Conservation (phyloP, 2,329 filamentous ascomycete species). For the Ambrosiella xylebori region DNA sequence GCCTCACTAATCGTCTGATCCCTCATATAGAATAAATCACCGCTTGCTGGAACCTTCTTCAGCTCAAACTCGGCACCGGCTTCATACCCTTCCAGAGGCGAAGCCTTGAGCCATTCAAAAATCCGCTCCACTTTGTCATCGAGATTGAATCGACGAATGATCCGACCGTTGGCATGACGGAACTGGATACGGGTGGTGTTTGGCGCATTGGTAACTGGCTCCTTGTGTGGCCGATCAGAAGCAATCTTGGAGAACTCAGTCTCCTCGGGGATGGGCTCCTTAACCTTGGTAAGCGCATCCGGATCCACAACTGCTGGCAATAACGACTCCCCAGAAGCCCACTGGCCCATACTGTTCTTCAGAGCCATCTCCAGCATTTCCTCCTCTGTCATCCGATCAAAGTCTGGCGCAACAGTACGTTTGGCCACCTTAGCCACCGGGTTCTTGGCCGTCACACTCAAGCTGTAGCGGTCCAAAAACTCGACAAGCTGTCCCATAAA, state of each 20-base stretch:
- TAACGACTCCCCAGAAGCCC: slow-evolving; percentile 24
- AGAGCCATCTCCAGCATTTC: slow-evolving; percentile 93
- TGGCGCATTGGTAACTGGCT: slow-evolving; percentile 51
- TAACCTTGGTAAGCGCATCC: slow-evolving; percentile 64
- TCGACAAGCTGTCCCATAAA: slow-evolving; percentile 87
- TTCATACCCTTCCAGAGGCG: slow-evolving; percentile 58
- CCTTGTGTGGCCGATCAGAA: slow-evolving; percentile 52
- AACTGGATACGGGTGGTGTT: slow-evolving; percentile 80
- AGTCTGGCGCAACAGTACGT: slow-evolving; percentile 28
- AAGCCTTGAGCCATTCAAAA: slow-evolving; percentile 93
- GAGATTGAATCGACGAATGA: slow-evolving; percentile 71
- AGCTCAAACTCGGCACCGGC: slow-evolving; percentile 69
- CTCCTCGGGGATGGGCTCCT: slow-evolving; percentile 24
- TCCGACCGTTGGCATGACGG: slow-evolving; percentile 63
- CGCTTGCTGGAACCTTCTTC: slow-evolving; percentile 59
- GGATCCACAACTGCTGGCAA: slow-evolving; percentile 49
- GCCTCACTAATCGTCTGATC: slow-evolving; percentile 62
- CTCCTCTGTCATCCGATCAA: slow-evolving; percentile 85
- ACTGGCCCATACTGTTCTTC: slow-evolving; percentile 55
- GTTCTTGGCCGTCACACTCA: slow-evolving; percentile 78
- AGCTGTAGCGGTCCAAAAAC: slow-evolving; percentile 91
- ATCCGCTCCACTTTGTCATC: slow-evolving; percentile 63
- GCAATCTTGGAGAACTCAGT: slow-evolving; percentile 53
- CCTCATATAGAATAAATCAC: slow-evolving; percentile 63
- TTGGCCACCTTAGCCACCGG: slow-evolving; percentile 62